A percentile compares a stretch with the other conserved stretches of the same genome.
These are phyloP conservation scores for Rhodocollybia butyracea DNA, from an alignment of 768 basidiomycete genomes.

Conservation along the genomic window DNA sequence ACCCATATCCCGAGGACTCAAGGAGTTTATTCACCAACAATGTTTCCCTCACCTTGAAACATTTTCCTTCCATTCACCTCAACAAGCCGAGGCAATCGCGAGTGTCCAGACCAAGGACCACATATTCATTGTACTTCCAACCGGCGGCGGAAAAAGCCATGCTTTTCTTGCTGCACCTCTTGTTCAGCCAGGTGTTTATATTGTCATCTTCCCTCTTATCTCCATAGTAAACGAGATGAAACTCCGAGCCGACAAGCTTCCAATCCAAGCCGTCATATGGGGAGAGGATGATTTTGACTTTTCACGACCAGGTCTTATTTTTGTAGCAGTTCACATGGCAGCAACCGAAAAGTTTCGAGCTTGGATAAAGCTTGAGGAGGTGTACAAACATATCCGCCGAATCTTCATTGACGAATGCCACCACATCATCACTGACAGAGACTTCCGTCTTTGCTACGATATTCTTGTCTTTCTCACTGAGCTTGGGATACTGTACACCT, in stretches of 20 bases:
- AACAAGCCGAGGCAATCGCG: background rate
- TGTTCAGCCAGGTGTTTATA: background rate
- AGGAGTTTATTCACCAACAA: background rate
- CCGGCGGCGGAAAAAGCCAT: background rate
- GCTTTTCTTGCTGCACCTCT: background rate
- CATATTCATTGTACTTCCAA: background rate
- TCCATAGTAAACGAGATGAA: background rate
- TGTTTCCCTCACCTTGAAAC: background rate
- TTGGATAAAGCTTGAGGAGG: background rate
- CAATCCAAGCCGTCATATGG: background rate
- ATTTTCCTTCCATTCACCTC: no score
- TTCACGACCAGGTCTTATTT: background rate
- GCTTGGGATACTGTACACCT: background rate
- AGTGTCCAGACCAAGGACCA: background rate
- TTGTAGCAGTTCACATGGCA: background rate
- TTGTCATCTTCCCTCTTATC: background rate
- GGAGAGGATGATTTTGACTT: no score
- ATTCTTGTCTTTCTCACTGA: background rate
- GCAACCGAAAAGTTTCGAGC: background rate
- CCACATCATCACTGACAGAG: background rate
- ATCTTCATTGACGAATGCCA: conserved; percentile 1
- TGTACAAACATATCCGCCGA: background rate
- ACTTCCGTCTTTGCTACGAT: background rate
- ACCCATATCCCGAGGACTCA: background rate
- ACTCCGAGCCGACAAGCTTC: background rate